These are phyloP conservation scores for Venturia effusa DNA, from an alignment of 2,329 filamentous ascomycete genomes.

Conservation along the genomic window DNA sequence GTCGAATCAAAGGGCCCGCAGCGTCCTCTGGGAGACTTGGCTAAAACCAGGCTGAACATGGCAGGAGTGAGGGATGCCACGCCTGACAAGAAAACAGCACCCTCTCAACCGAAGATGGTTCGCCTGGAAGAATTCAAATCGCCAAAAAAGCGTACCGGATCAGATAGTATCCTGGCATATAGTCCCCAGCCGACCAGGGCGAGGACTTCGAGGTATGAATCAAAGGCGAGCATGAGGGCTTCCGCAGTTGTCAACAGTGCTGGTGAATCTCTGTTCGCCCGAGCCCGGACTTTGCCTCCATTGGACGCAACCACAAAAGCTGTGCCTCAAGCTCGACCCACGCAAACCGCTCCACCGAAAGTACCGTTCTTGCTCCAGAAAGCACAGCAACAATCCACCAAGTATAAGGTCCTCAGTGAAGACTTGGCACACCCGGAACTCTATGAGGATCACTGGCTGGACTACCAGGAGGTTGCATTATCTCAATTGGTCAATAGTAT, in stretches of 20 bases:
- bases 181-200: conserved; percentile 6
- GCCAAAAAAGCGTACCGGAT: conserved; percentile 5
- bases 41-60: conserved; percentile 5
- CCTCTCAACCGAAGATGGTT: background rate
- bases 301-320: background rate
- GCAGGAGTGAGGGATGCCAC: conserved; percentile 7
- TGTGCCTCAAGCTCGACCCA: background rate
- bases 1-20: background rate
- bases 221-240: background rate
- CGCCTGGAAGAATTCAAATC: background rate
- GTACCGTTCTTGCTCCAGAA: background rate
- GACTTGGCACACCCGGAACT: conserved; percentile 45
- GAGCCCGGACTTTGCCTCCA: background rate
- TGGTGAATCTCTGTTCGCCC: background rate
- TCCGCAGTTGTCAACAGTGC: background rate
- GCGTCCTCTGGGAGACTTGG: conserved; percentile 1
- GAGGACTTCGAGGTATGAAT: conserved; percentile 3
- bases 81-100: conserved; percentile 1
- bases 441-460: conserved; percentile 54
- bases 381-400: background rate
- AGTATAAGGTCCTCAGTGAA: conserved; percentile 43
- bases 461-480: conserved; percentile 49
- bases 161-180: conserved; percentile 8
- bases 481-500: conserved; percentile 49
- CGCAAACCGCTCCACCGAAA: background rate